These are phyloP conservation scores for Neopestalotiopsis sp. DNA, from an alignment of 2,329 filamentous ascomycete genomes.

Conservation along the genomic window DNA sequence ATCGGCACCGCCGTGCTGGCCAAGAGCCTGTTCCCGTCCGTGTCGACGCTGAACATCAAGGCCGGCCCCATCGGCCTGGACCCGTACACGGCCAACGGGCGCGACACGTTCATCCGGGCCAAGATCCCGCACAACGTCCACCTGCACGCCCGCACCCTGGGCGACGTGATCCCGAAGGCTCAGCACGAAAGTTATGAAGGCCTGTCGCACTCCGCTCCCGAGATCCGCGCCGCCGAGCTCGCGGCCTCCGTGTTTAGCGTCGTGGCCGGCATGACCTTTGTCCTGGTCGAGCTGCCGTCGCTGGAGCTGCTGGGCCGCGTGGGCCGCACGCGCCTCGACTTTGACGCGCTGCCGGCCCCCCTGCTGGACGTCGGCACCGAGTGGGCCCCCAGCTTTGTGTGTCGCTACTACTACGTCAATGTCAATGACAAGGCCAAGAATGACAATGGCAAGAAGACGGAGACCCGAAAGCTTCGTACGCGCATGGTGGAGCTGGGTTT, in stretches of 20 bases:
- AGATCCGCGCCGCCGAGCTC: slow-evolving; percentile 34
- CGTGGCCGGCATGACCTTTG: slow-evolving; percentile 77
- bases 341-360: slow-evolving; percentile 32
- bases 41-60: slow-evolving; percentile 57
- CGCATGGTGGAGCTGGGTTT: slow-evolving; percentile 60
- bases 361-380: slow-evolving; percentile 61
- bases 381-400: slow-evolving; percentile 60
- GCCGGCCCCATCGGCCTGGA: slow-evolving; percentile 55
- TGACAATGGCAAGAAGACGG: too few species aligned
- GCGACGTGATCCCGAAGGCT: slow-evolving; percentile 34
- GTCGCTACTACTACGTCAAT: slow-evolving; percentile 65
- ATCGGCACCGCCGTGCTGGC: slow-evolving; percentile 62
- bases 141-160: slow-evolving; percentile 55
- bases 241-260: slow-evolving; percentile 62
- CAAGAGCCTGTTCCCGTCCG: slow-evolving; percentile 38
- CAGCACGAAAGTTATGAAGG: slow-evolving; percentile 20
- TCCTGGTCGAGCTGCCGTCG: slow-evolving; percentile 66
- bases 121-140: slow-evolving; percentile 72
- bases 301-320: slow-evolving; percentile 61
- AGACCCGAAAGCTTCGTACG: slow-evolving; percentile 50
- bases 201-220: slow-evolving; percentile 26
- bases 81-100: not conserved
- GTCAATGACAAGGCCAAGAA: slow-evolving; percentile 23
- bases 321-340: slow-evolving; percentile 38
- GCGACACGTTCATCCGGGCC: slow-evolving; percentile 53